Conservation (phyloP, 2,329 filamentous ascomycete genomes). For the Talaromyces sp. region DNA sequence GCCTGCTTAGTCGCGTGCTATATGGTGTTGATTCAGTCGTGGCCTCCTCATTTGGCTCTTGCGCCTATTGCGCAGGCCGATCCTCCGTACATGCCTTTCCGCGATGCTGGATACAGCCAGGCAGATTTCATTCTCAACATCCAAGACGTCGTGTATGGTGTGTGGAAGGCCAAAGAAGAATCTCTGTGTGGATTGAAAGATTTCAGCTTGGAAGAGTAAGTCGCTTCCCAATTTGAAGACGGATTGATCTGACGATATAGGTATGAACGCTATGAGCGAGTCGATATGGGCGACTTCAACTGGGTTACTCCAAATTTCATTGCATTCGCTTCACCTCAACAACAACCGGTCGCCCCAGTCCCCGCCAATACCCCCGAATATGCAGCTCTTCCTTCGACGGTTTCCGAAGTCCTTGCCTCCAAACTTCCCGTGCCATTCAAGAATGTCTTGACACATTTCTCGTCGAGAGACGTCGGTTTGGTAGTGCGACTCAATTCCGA, state of each 20-base stretch:
- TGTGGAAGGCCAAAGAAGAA: slow-evolving; percentile 98
- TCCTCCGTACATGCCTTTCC: slow-evolving; percentile 96
- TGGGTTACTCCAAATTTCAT: slow-evolving; percentile 96
- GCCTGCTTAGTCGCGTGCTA: slow-evolving; percentile 95
- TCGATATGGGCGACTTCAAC: slow-evolving; percentile 99
- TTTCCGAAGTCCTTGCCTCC: slow-evolving; percentile 69
- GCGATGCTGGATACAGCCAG: slow-evolving; percentile 96
- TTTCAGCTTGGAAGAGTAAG: slow-evolving; percentile 87
- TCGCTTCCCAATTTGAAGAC: slow-evolving; percentile 15
- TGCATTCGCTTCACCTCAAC: slow-evolving; percentile 92
- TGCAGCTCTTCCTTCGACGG: slow-evolving; percentile 69
- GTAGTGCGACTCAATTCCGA: slow-evolving; percentile 95
- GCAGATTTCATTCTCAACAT: slow-evolving; percentile 94
- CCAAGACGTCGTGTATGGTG: slow-evolving; percentile 95
- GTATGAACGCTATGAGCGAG: slow-evolving; percentile 91
- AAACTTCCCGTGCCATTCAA: slow-evolving; percentile 84
- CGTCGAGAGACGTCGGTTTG: slow-evolving; percentile 81
- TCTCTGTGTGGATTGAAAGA: slow-evolving; percentile 86
- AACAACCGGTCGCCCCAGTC: slow-evolving; percentile 71
- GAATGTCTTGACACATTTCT: slow-evolving; percentile 89
- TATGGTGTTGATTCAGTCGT: slow-evolving; percentile 97
- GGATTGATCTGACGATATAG: slow-evolving; percentile 34
- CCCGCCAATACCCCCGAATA: slow-evolving; percentile 71
- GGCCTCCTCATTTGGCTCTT: slow-evolving; percentile 92
- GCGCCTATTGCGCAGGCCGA: slow-evolving; percentile 96